phyloP scores from a whole-genome alignment of 140 eudicot genomes.

The Stevia rebaudiana region DNA sequence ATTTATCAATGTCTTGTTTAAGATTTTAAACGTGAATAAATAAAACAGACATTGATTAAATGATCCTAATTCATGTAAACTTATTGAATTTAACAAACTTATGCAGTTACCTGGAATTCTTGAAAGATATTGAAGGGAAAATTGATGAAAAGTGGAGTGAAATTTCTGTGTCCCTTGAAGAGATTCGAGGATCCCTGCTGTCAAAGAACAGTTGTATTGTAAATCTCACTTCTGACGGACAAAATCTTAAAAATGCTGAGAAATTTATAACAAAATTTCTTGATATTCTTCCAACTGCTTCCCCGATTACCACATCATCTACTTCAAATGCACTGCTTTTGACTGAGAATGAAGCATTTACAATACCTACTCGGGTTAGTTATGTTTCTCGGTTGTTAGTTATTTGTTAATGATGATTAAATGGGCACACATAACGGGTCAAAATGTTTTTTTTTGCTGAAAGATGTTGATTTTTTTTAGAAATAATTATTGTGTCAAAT shows the following conservation, averaged over 20 bases:
- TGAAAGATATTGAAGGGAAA: slow-evolving; percentile 58
- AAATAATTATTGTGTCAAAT: neutral
- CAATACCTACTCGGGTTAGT: slow-evolving; percentile 78
- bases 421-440: too few relatives aligned
- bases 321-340: slow-evolving; percentile 51
- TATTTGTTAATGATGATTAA: slow-evolving; percentile 12
- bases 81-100: neutral
- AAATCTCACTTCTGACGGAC: slow-evolving; percentile 81
- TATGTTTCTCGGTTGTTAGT: slow-evolving; percentile 4
- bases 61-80: neutral
- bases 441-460: too few relatives aligned
- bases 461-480: neutral
- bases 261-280: slow-evolving; percentile 49
- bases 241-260: slow-evolving; percentile 53
- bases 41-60: neutral
- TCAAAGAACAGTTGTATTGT: slow-evolving; percentile 60
- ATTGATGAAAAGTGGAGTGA: slow-evolving; percentile 65
- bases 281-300: slow-evolving; percentile 55
- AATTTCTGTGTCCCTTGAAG: slow-evolving; percentile 70
- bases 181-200: slow-evolving; percentile 58
- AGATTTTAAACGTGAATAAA: neutral
- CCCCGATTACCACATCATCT: slow-evolving; percentile 33
- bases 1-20: slow-evolving; percentile 7
- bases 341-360: slow-evolving; percentile 65
- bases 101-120: slow-evolving; percentile 72